Base-by-base conservation (phyloP, 345 rosid genomes). In the Firmiana major region DNA sequence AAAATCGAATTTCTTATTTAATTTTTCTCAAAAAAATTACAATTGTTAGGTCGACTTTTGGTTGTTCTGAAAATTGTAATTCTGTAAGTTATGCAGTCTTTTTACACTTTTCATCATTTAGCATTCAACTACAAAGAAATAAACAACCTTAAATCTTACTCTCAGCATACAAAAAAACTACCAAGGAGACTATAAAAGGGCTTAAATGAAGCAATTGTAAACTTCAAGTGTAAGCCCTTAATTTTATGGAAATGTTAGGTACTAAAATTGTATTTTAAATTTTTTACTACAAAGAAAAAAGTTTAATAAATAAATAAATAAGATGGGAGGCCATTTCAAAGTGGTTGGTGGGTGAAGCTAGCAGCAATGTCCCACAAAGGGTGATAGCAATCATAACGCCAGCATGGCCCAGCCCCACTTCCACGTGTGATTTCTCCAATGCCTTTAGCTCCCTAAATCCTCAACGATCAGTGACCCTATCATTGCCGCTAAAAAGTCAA, bases 381-480 rank as follows among this genome's bases (percentile, higher is more conserved):
- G 73, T 71, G 8, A 71, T 68, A 21, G 26, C 24, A 24, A 53
- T 69, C 77, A 68, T 63, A 15, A 15, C 70, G 12, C 46, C 31
- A 75, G 59, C 8, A 43, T 11, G 63, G 24, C 8, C n/a, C 34
- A 65, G 2, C 22, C 13, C 28, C 55, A 43, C 62, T 7, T 17
- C 80, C 82, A 79, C 74, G 82, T 78, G 81, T 68, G 36, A 15
- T 46, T 74, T 57, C 21, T 9, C 9, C 21, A 55, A 21, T 24
- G 54, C 49, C 6, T 40, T 1, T 57, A n/a, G 7, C 9, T 2
- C 6, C 22, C n/a, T 0, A 63, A 24, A 31, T 12, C n/a, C 63
- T 75, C 77, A 31, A 79, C 71, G 59, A 13, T 63, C 9, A 0
- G 79, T 79, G 5, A 12, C 34, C 16, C 49, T 79, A 71, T 11